phyloP scores from a whole-genome alignment of 2,329 filamentous ascomycete species.

The Pseudonectria buxi region DNA sequence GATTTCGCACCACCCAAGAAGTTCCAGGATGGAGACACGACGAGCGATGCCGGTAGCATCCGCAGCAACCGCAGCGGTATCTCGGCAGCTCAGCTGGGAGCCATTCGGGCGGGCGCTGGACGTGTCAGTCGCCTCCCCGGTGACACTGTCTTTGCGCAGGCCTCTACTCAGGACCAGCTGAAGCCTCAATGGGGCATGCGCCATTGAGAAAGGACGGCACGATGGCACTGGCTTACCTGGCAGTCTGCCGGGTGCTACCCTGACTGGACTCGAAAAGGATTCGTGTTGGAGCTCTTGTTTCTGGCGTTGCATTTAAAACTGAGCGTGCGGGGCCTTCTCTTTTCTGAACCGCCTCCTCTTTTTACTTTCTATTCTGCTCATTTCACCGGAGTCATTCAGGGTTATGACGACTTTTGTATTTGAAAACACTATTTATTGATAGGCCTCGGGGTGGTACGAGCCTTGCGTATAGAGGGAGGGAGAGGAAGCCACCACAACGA shows the following conservation, averaged over 20 bases:
- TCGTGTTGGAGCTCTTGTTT: conserved; percentile 14
- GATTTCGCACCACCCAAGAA: conserved; percentile 76
- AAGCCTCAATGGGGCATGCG: conserved; percentile 56
- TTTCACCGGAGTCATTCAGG: conserved; percentile 23
- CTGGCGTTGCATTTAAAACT: conserved; percentile 21
- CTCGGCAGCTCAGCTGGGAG: conserved; percentile 60
- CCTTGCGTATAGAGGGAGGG: conserved; percentile 29
- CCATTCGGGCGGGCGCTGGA: conserved; percentile 76
- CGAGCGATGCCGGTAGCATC: conserved; percentile 62
- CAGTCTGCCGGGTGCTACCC: too few relatives aligned
- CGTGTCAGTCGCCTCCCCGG: conserved; percentile 78
- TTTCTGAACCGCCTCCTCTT: conserved; percentile 14
- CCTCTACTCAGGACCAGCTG: conserved; percentile 55
- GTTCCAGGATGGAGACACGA: conserved; percentile 56
- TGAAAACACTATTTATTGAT: conserved; percentile 14
- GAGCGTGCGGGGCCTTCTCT: conserved; percentile 21
- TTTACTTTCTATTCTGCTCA: conserved; percentile 11
- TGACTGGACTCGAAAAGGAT: conserved; percentile 4
- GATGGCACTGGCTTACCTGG: conserved; percentile 2
- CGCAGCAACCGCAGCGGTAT: conserved; percentile 63
- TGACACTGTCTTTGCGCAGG: conserved; percentile 71
- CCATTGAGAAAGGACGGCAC: conserved; percentile 23
- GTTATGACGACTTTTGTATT: conserved; percentile 25
- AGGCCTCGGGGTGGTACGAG: conserved; percentile 15
- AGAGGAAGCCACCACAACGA: conserved; percentile 18